phyloP scores from a whole-genome alignment of 164 flowering plant species.

The Cinnamomum micranthum region DNA sequence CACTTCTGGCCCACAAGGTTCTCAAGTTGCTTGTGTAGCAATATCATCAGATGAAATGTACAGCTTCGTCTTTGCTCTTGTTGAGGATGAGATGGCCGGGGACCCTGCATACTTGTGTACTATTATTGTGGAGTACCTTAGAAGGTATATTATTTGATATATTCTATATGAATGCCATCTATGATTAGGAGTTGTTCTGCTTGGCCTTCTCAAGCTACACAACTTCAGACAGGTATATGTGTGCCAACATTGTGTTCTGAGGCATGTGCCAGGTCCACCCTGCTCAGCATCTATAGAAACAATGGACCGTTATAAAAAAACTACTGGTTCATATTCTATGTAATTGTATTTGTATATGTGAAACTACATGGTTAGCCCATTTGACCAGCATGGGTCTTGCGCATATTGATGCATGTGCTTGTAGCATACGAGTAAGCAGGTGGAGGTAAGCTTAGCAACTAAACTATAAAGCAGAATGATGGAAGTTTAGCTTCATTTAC shows the following conservation, averaged over 20 bases:
- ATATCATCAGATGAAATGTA: constrained; percentile 91
- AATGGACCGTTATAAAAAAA: not conserved
- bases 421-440: not conserved
- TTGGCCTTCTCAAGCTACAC: not conserved
- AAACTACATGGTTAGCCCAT: not conserved
- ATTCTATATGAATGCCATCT: not conserved
- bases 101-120: constrained; percentile 79
- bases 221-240: not conserved
- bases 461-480: not conserved
- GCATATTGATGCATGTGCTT: not conserved
- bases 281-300: not conserved
- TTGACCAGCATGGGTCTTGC: not conserved
- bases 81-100: constrained; percentile 86
- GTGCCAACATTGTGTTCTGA: not conserved
- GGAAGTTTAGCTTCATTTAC: not conserved
- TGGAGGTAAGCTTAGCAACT: not conserved
- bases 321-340: not conserved
- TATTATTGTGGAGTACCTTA: constrained; percentile 74
- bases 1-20: constrained; percentile 40
- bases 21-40: constrained; percentile 56
- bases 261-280: not conserved
- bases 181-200: not conserved
- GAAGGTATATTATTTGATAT: constrained; percentile 47
- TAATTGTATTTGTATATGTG: not conserved
- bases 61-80: constrained; percentile 66